Conservation (phyloP, 1,139 yeast genomes). For the Scheffersomyces segobiensis region DNA sequence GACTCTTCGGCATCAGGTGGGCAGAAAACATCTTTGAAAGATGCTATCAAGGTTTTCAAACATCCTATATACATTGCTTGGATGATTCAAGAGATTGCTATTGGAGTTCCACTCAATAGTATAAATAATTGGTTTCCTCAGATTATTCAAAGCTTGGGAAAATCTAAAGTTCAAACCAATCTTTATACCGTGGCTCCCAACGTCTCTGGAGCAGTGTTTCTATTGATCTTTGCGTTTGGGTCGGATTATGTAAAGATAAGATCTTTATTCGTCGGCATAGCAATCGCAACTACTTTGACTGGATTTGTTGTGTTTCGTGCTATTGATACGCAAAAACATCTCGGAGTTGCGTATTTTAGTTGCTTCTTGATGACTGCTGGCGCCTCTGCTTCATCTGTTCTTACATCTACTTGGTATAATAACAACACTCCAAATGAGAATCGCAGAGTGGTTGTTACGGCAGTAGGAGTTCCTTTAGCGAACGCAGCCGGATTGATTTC, state of each 20-base stretch:
- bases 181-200: constrained; percentile 33
- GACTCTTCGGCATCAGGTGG: constrained; percentile 26
- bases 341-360: constrained; percentile 43
- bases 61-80: constrained; percentile 28
- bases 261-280: constrained; percentile 37
- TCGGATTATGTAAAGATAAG: constrained; percentile 27
- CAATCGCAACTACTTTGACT: constrained; percentile 37
- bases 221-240: constrained; percentile 21
- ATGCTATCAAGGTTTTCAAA: constrained; percentile 28
- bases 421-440: constrained; percentile 50
- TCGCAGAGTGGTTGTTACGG: constrained; percentile 27
- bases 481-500: constrained; percentile 36
- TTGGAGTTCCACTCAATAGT: constrained; percentile 51
- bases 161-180: constrained; percentile 29
- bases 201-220: constrained; percentile 29
- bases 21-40: constrained; percentile 21
- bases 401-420: constrained; percentile 52
- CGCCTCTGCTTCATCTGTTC: constrained; percentile 36
- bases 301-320: constrained; percentile 50
- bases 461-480: constrained; percentile 33
- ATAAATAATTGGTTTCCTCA: constrained; percentile 50
- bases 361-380: constrained; percentile 36
- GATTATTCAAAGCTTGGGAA: constrained; percentile 27
- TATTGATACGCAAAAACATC: constrained; percentile 35
- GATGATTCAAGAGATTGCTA: constrained; percentile 40